phyloP scores from a whole-genome alignment of 352 stramenopile species.

The Poterioochromonas sp. region DNA sequence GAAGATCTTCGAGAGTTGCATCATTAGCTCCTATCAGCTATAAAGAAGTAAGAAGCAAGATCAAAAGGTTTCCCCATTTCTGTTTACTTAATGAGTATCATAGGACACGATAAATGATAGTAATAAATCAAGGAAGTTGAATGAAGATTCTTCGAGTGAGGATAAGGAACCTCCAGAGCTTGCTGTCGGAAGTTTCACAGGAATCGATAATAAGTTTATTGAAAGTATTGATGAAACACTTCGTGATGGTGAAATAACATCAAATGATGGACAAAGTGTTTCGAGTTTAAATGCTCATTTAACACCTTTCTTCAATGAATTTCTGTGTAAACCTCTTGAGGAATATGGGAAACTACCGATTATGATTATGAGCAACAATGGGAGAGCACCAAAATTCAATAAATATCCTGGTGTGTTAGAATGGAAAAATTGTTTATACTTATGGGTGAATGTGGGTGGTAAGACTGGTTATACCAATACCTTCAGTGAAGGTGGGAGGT shows the following conservation, averaged over 20 bases:
- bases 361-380: background rate
- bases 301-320: background rate
- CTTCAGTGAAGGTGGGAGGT: background rate
- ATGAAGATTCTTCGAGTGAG: background rate
- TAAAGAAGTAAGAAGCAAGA: background rate
- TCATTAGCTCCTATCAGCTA: background rate
- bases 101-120: background rate
- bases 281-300: background rate
- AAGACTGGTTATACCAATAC: background rate
- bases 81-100: background rate
- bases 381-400: background rate
- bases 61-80: background rate
- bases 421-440: slow-evolving; percentile 24
- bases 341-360: background rate
- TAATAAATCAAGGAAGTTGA: too few species aligned
- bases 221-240: background rate
- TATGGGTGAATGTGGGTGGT: slow-evolving; percentile 22
- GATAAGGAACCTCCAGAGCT: background rate
- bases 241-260: background rate
- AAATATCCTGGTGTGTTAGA: slow-evolving; percentile 19
- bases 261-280: background rate
- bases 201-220: background rate
- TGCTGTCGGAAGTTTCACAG: background rate
- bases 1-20: background rate
- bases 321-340: background rate